These are phyloP conservation scores for Musa schizocarpa DNA, from an alignment of 176 grass and related monocot species.

Conservation along the genomic window DNA sequence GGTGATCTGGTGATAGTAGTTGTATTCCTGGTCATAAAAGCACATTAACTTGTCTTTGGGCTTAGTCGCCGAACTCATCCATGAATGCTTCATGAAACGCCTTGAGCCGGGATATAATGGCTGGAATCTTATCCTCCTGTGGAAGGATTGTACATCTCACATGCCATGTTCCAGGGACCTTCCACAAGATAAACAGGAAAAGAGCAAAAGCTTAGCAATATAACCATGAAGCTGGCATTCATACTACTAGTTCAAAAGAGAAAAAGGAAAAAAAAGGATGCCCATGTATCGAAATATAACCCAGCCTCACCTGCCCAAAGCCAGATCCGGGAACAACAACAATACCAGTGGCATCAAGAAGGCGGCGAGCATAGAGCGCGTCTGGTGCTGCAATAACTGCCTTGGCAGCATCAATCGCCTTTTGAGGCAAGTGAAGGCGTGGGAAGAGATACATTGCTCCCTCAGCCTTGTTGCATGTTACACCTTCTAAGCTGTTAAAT, in stretches of 20 bases:
- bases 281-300: not conserved
- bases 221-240: not conserved
- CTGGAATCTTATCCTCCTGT: conserved; percentile 91
- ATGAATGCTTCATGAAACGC: conserved; percentile 88
- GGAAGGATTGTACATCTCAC: conserved; percentile 94
- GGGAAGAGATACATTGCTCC: conserved; percentile 98
- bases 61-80: conserved; percentile 44
- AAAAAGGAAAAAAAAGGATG: not conserved
- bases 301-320: conserved; percentile 64
- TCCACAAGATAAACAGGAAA: conserved; percentile 7
- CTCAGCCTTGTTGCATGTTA: conserved; percentile 93
- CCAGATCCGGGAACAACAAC: conserved; percentile 79
- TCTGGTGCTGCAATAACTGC: conserved; percentile 46
- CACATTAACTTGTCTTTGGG: too few relatives aligned
- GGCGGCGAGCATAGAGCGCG: conserved; percentile 55
- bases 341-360: conserved; percentile 87
- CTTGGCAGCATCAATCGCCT: conserved; percentile 67
- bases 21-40: too few relatives aligned
- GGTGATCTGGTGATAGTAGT: not conserved
- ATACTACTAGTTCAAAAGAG: not conserved
- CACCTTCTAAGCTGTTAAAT: conserved; percentile 84
- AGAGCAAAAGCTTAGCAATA: not conserved
- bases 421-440: conserved; percentile 60
- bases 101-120: conserved; percentile 55
- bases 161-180: conserved; percentile 94